These are phyloP conservation scores for Fusarium decemcellulare DNA, from an alignment of 2,329 filamentous ascomycete genomes.

Conservation along the genomic window DNA sequence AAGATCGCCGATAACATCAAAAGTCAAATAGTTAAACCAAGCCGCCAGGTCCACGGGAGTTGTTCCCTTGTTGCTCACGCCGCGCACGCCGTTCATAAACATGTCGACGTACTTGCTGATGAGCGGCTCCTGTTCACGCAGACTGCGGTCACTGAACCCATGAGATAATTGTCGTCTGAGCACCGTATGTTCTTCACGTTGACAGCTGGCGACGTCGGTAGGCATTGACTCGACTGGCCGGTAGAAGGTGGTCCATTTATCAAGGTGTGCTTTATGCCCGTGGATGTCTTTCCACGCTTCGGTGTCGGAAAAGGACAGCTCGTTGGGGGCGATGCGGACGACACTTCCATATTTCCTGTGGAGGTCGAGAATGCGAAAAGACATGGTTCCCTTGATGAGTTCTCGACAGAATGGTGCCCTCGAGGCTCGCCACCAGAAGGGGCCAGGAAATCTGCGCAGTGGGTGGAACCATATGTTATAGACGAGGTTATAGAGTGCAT, in stretches of 20 bases:
- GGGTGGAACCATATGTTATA: constrained; percentile 11
- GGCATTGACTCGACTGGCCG: background rate
- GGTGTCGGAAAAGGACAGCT: constrained; percentile 47
- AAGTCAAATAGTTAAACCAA: constrained; percentile 50
- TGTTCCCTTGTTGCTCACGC: background rate
- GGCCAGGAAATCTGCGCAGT: background rate
- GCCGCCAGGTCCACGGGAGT: constrained; percentile 42
- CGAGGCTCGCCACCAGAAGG: background rate
- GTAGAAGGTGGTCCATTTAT: background rate
- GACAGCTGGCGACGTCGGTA: background rate
- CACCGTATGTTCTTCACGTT: background rate
- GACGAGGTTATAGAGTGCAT: background rate
- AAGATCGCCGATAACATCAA: constrained; percentile 50
- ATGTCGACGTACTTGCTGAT: constrained; percentile 57
- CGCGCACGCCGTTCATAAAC: constrained; percentile 47
- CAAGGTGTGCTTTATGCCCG: constrained; percentile 9
- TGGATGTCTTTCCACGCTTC: constrained; percentile 22
- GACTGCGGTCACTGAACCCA: background rate
- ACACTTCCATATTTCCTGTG: constrained; percentile 50
- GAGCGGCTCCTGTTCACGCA: constrained; percentile 38
- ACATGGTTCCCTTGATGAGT: background rate
- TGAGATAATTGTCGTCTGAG: background rate
- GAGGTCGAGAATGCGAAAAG: constrained; percentile 1
- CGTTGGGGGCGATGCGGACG: constrained; percentile 56
- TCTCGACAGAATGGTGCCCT: background rate